phyloP scores from a whole-genome alignment of 2,329 filamentous ascomycete genomes.

The Alternaria incomplexa region DNA sequence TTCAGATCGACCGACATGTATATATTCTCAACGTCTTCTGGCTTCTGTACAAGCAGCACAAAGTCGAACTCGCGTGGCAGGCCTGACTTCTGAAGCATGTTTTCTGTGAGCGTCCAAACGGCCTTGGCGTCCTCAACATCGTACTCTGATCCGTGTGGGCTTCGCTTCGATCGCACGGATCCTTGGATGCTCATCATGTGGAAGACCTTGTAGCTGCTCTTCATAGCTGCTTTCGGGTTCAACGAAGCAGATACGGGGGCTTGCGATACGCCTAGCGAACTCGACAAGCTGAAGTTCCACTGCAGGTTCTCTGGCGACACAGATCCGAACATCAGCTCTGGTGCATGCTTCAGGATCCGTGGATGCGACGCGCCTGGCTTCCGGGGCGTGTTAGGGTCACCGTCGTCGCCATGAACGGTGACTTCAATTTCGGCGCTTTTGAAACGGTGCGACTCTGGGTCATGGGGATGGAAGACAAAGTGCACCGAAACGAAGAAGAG shows the following conservation, averaged over 20 bases:
- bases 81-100: conserved; percentile 55
- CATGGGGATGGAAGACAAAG: conserved; percentile 58
- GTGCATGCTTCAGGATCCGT: conserved; percentile 57
- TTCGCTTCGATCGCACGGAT: conserved; percentile 51
- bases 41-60: conserved; percentile 57
- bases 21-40: conserved; percentile 48
- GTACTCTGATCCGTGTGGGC: conserved; percentile 42
- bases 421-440: conserved; percentile 55
- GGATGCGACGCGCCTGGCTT: conserved; percentile 37
- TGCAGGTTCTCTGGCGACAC: conserved; percentile 57
- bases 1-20: conserved; percentile 52
- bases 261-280: conserved; percentile 55
- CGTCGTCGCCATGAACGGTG: conserved; percentile 38
- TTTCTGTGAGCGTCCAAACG: conserved; percentile 60
- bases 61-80: conserved; percentile 60
- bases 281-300: conserved; percentile 57
- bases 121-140: conserved; percentile 54
- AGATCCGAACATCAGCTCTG: conserved; percentile 57
- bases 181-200: conserved; percentile 60
- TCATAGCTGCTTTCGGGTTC: conserved; percentile 51
- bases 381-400: conserved; percentile 8
- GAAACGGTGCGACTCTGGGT: conserved; percentile 54
- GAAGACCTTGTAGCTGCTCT: conserved; percentile 52
- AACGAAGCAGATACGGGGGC: conserved; percentile 52
- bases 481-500: conserved; percentile 58